phyloP scores from a whole-genome alignment of 202 grass and related monocot genomes.

The Setaria viridis region DNA sequence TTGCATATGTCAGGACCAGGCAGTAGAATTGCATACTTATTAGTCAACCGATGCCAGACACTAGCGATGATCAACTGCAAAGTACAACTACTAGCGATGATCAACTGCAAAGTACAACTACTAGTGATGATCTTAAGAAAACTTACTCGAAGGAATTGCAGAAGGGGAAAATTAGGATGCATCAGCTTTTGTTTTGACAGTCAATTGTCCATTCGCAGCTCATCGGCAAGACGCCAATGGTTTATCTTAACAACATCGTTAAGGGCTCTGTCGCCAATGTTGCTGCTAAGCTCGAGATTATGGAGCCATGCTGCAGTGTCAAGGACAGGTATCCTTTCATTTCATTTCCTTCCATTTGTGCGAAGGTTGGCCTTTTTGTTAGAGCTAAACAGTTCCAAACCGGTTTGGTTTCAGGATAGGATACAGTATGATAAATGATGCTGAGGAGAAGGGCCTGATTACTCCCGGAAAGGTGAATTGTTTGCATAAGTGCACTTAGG shows the following conservation, averaged over 20 bases:
- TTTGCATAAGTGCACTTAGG: background rate
- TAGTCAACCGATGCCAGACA: background rate
- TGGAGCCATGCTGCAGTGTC: slow-evolving; percentile 97
- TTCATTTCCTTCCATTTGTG: background rate
- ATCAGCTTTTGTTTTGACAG: background rate
- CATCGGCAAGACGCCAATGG: slow-evolving; percentile 97
- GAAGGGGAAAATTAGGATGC: background rate
- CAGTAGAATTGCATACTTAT: background rate
- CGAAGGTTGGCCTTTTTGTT: background rate
- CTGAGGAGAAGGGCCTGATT: slow-evolving; percentile 78
- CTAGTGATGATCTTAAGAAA: background rate
- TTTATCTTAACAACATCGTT: slow-evolving; percentile 88
- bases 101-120: background rate
- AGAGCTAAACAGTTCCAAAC: background rate
- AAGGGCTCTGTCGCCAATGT: slow-evolving; percentile 77
- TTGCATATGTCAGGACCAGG: background rate
- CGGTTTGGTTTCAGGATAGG: slow-evolving; percentile 73
- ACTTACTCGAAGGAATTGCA: background rate
- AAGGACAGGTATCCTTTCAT: slow-evolving; percentile 72
- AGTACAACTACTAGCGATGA: background rate
- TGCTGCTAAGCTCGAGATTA: slow-evolving; percentile 95
- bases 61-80: too few relatives aligned
- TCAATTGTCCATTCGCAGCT: slow-evolving; percentile 58
- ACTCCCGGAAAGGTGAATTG: slow-evolving; percentile 77
- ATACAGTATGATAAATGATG: slow-evolving; percentile 88